Evolutionary conservation across 352 stramenopile species (phyloP), one percentile per base, ranked within the genome.

Genomic region (Globisporangium cylindrosporum): DNA sequence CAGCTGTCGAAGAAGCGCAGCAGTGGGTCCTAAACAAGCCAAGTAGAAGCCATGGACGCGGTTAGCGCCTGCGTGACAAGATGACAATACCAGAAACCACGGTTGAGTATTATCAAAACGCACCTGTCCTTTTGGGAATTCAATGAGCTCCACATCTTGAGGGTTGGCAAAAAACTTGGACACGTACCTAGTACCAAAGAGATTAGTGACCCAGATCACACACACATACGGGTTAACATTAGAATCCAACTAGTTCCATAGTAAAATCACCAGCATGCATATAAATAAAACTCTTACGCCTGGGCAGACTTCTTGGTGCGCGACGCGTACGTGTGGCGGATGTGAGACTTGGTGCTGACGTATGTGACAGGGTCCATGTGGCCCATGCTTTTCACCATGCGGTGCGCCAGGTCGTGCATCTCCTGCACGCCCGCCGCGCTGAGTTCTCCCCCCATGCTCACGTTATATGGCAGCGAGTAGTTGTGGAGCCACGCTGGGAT

Each of bases 1-100:
- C 86, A 94, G 29, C 76, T 70, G 62, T 92, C 84, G 68, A 82
- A 92, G 75, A 92, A 94, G 15, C 86, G 84, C 46, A 91, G 58
- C 7, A 88, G 56, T 5, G 60, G 73, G 53, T 92, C 82, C 81
- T 90, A 51, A 10, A 12, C 15, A 51, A 10, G 22, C 8, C 49
- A 61, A 38, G 32, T 53, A 14, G 9, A 55, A 60, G 27, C 55
- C 34, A 22, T 24, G 25, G 15, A 9, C 14, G 15, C 1, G 12
- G 25, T 41, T 41, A 25, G 25, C 38, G 38, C 38, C 12, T 46
- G 38, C 4, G 38, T 46, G 38, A 46, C 20, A 14, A 46, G 12
- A 46, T 1, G 38, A 18, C 4, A 18, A 46, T 46, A 18, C 38
- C 2, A 46, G 12, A 15, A 14, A 46, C 12, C 38, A 46, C 4